Evolutionary conservation across 306 rosid species (phyloP), one percentile per base, ranked within the genome.

Genomic region (Dryas octopetala): DNA sequence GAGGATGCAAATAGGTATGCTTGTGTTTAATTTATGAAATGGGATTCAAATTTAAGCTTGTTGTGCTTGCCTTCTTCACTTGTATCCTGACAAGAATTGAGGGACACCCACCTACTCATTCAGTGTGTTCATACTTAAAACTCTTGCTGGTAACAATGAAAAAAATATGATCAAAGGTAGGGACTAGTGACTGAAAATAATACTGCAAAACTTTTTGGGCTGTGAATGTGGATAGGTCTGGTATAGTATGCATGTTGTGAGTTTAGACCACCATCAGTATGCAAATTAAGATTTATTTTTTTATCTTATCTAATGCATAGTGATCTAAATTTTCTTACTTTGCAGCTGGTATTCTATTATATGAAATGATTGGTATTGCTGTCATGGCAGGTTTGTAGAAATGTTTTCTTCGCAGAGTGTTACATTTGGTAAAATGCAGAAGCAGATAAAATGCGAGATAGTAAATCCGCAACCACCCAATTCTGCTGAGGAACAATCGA

Each of bases 341-440:
- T 52, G 32, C 2, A 32, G 38, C 17, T 32, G 68, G 74, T 40
- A n/a, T 71, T 57, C 26, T 54, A 47, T 46, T 62, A 47, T 53
- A 17, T 28, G 57, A 58, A 71, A 55, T 70, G 81, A 69, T 63
- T 63, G 28, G 68, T 52, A 17, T 52, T 78, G 6, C 32, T 77
- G 53, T 68, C 52, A 16, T 83, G 74, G 71, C 83, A 95, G 97
- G 81, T 89, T 95, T 76, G 55, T 86, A 41, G 89, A 90, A 76
- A 75, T 85, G 46, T 91, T 85, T 80, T 86, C 91, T 11, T 77
- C 79, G 48, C 90, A 84, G 77, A 81, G 55, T 58, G 74, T 91
- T 54, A 60, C 77, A 38, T 90, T 87, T 85, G 98, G 97, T 15
- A 91, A 92, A 81, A 74, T 90, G 79, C 88, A 90, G 88, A 95